These are phyloP conservation scores for Stenocarpella maydis DNA, from an alignment of 2,329 filamentous ascomycete genomes.

Conservation along the genomic window DNA sequence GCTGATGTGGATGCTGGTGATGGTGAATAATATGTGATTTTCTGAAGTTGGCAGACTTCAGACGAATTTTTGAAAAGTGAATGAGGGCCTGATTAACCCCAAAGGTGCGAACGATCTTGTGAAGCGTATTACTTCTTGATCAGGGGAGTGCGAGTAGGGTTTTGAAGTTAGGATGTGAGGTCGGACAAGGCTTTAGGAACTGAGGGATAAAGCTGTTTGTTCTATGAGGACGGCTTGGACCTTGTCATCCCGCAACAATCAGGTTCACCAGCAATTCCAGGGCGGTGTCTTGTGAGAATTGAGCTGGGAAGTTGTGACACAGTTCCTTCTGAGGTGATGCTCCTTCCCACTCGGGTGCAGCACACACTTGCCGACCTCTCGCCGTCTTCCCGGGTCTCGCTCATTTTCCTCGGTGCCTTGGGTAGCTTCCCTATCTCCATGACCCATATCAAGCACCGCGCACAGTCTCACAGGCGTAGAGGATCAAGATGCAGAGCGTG, in stretches of 20 bases:
- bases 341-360: slow-evolving; percentile 24
- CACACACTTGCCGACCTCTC: neutral
- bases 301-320: neutral
- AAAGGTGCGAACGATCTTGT: neutral
- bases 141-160: neutral
- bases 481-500: neutral
- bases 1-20: neutral
- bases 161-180: neutral
- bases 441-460: neutral
- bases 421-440: neutral
- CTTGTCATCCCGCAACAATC: neutral
- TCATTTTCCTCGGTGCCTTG: too few species aligned
- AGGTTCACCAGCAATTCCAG: neutral
- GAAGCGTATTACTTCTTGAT: neutral
- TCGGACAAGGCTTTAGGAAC: neutral
- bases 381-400: neutral
- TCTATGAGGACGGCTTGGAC: neutral
- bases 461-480: neutral
- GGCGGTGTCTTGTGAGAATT: neutral
- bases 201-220: neutral
- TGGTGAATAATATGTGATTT: neutral
- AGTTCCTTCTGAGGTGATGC: neutral
- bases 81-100: neutral
- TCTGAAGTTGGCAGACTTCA: neutral
- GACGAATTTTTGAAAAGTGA: neutral